phyloP scores from a whole-genome alignment of 148 eudicot genomes.

The Talinum fruticosum region DNA sequence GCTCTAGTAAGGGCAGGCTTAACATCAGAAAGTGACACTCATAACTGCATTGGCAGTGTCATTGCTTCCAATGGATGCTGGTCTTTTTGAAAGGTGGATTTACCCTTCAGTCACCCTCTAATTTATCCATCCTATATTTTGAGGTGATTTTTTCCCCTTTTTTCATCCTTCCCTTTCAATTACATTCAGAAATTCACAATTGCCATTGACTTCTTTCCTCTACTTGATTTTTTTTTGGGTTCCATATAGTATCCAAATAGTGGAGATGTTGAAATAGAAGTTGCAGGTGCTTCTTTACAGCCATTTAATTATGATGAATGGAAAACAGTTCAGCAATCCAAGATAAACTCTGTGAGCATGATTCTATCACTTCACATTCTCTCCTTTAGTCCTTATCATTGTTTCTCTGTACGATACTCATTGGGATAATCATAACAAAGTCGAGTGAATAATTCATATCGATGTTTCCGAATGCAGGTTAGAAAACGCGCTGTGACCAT shows the following conservation, averaged over 20 bases:
- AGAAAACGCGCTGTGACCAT: slow-evolving; percentile 21
- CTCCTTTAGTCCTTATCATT: neutral
- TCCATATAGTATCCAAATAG: slow-evolving; percentile 2
- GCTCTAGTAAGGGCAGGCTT: slow-evolving; percentile 14
- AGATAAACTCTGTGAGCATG: slow-evolving; percentile 19
- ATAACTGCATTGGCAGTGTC: slow-evolving; percentile 21
- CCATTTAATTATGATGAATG: slow-evolving; percentile 22
- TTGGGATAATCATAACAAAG: neutral
- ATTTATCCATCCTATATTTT: slow-evolving; percentile 10
- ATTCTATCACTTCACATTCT: neutral
- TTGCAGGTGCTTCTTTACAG: slow-evolving; percentile 17
- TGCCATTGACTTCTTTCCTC: neutral
- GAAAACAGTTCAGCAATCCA: slow-evolving; percentile 12
- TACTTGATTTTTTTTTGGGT: too few relatives aligned
- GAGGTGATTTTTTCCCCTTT: neutral
- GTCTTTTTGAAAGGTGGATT: slow-evolving; percentile 28
- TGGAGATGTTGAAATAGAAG: slow-evolving; percentile 11
- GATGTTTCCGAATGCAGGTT: neutral
- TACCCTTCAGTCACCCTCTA: slow-evolving; percentile 15
- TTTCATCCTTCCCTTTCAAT: neutral
- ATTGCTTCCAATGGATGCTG: slow-evolving; percentile 23
- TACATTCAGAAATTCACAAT: neutral
- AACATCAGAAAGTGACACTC: slow-evolving; percentile 5
- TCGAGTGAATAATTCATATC: neutral
- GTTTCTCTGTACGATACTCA: neutral